phyloP scores from a whole-genome alignment of 1,284 basidiomycete species.

The Trichosporon asahii region DNA sequence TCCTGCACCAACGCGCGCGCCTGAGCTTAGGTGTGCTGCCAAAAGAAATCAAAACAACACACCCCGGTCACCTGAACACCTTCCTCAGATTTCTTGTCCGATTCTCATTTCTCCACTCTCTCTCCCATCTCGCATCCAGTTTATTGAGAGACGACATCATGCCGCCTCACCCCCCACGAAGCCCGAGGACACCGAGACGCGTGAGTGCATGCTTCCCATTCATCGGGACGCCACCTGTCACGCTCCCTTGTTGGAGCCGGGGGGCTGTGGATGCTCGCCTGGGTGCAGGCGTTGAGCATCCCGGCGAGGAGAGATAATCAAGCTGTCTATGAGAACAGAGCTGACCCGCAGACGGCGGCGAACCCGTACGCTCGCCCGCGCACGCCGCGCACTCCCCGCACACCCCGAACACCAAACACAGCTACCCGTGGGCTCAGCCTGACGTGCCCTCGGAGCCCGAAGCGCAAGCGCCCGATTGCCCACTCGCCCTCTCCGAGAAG shows the following conservation, averaged over 20 bases:
- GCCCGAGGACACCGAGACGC: neutral
- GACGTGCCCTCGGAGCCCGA: neutral
- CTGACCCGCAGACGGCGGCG: neutral
- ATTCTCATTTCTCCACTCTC: neutral
- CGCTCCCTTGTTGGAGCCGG: neutral
- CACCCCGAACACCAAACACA: neutral
- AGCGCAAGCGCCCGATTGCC: neutral
- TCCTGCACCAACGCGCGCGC: neutral
- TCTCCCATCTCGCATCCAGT: neutral
- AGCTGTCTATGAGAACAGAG: neutral
- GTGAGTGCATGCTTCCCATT: neutral
- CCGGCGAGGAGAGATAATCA: neutral
- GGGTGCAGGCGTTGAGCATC: no score
- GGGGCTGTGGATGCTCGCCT: neutral
- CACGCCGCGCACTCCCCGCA: neutral
- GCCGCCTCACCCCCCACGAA: slow-evolving; percentile 2
- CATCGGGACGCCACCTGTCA: neutral
- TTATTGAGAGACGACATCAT: neutral
- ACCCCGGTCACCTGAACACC: no score
- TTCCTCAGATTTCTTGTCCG: neutral
- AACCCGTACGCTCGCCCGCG: slow-evolving; percentile 3
- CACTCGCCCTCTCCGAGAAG: neutral
- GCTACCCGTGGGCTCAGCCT: neutral
- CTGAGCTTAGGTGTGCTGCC: neutral
- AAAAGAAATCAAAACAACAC: slow-evolving; percentile 1